Evolutionary conservation across 169 alveolate genomes (phyloP).

Genomic region (Pseudocohnilembus persalinus): DNA sequence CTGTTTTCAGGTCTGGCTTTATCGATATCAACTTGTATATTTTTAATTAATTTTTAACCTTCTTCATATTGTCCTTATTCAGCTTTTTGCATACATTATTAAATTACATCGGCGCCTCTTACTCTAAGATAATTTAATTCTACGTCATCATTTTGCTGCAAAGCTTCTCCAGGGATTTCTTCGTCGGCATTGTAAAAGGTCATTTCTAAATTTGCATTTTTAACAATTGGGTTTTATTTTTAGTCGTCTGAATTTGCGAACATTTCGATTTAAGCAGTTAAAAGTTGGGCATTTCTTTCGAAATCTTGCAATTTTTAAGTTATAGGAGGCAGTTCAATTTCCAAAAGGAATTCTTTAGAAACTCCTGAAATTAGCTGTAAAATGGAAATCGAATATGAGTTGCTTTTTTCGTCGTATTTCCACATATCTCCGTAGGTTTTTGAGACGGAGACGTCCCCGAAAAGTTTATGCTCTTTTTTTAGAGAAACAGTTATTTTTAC

Average conservation of each 20-base stretch:
- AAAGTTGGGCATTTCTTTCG: constrained; percentile 3
- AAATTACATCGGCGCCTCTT: constrained; percentile 36
- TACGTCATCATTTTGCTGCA: constrained; percentile 17
- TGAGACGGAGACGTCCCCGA: neutral
- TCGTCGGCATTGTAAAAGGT: constrained; percentile 22
- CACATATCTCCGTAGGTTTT: constrained; percentile 49
- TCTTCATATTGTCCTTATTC: neutral
- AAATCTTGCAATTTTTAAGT: neutral
- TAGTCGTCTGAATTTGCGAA: neutral
- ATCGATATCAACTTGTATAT: constrained; percentile 3
- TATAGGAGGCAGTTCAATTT: constrained; percentile 11
- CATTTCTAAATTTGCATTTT: constrained; percentile 4
- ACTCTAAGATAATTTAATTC: constrained; percentile 31
- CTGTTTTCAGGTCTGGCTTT: constrained; percentile 2
- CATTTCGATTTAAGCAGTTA: neutral
- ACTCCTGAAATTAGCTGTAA: constrained; percentile 20
- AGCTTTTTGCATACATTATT: constrained; percentile 23
- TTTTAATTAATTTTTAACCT: constrained; percentile 13
- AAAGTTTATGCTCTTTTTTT: constrained; percentile 1
- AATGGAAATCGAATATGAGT: neutral
- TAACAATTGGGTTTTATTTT: constrained; percentile 3
- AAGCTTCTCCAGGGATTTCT: neutral
- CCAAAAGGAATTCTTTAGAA: constrained; percentile 39
- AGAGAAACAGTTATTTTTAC: constrained; percentile 8
- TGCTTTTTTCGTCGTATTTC: neutral